These are phyloP conservation scores for Pichia californica DNA, from an alignment of 805 yeast genomes.

Conservation along the genomic window DNA sequence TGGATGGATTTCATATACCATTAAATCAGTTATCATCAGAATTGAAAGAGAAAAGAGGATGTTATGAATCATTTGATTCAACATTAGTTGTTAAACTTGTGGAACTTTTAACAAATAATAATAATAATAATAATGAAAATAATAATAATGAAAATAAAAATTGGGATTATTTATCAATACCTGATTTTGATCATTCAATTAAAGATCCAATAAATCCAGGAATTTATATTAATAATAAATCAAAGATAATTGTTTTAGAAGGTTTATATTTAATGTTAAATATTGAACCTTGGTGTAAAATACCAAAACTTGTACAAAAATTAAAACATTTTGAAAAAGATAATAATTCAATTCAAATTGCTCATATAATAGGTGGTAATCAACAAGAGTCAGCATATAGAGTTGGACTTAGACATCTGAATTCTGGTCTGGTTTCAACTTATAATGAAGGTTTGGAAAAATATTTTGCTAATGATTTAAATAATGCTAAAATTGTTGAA, in stretches of 20 bases:
- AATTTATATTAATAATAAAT: conserved; percentile 32
- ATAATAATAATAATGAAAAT: not conserved
- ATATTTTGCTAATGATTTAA: conserved; percentile 51
- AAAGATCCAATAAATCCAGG: conserved; percentile 65
- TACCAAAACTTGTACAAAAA: conserved; percentile 31
- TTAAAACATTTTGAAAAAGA: conserved; percentile 10
- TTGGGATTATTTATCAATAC: conserved; percentile 34
- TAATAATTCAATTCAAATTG: conserved; percentile 28
- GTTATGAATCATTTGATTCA: conserved; percentile 81
- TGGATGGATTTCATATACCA: conserved; percentile 77
- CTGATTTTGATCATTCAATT: conserved; percentile 69
- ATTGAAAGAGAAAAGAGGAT: conserved; percentile 68
- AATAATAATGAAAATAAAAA: not conserved
- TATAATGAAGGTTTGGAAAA: conserved; percentile 46
- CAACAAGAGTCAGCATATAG: conserved; percentile 43
- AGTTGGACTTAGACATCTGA: conserved; percentile 60
- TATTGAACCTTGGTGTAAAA: conserved; percentile 52
- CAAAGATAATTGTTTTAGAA: conserved; percentile 60
- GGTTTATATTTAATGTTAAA: conserved; percentile 66
- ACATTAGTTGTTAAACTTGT: conserved; percentile 34
- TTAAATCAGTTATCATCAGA: conserved; percentile 37
- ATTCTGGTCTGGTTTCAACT: conserved; percentile 44
- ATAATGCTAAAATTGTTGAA: conserved; percentile 45
- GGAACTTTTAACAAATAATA: conserved; percentile 20
- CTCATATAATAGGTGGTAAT: conserved; percentile 25